Base-by-base conservation (phyloP, 345 rosid species). In the Lumnitzera racemosa region DNA sequence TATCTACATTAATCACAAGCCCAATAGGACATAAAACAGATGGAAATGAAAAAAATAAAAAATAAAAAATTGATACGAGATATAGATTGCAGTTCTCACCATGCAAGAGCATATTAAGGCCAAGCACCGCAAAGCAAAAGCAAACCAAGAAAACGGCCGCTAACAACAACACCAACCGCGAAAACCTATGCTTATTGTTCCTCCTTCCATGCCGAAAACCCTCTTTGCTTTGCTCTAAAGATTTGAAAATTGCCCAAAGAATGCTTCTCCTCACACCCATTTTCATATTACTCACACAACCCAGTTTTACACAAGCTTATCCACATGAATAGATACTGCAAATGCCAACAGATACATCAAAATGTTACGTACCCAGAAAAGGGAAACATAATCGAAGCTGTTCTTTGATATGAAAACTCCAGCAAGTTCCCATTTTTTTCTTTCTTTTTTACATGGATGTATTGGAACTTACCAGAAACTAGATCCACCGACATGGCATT, bases 101-200 rank as follows among this genome's bases (percentile, higher is more conserved):
- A 31, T 83, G 77, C 67, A 79, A 70, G 41, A 75, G 68, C 20
- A 82, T 67, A 64, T 80, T 87, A 46, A 80, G 63, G 54, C 81
- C 80, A 56, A 83, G 80, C 64, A 81, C 55, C 11, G 76, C 69
- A 24, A 80, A 73, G 71, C 72, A 82, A 41, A 82, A 73, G 71
- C 72, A 82, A 41, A 82, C 63, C 57, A 82, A 72, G 66, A 76
- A 76, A 27, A 87, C 55, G 2, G 73, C 68, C 2, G 73, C 63
- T 43, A 85, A 75, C 67, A 87, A 65, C 53, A 80, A 60, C 57
- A 80, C 57, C 62, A 76, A 76, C 53, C 80, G 68, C 24, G 62
- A 64, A 49, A 64, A 49, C 29, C 68, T 64, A 15, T 31, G 62
- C 61, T 57, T 57, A 24, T 24, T 31, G 25, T 43, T 24, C 57